These are phyloP conservation scores for Phytophthora megakarya DNA, from an alignment of 352 stramenopile genomes.

Conservation along the genomic window DNA sequence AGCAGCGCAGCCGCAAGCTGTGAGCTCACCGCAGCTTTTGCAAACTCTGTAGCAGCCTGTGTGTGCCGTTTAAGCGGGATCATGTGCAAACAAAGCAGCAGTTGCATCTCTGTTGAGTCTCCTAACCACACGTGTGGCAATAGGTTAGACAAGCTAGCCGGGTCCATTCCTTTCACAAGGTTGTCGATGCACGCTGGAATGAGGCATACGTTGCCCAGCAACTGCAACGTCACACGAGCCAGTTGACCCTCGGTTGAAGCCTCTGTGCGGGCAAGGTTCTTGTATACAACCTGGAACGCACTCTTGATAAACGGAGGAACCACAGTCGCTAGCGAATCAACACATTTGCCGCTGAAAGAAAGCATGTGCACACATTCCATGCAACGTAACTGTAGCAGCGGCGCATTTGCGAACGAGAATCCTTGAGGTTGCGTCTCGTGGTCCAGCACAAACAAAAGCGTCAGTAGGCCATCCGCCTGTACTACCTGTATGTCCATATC, in stretches of 20 bases:
- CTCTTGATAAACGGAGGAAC: conserved; percentile 88
- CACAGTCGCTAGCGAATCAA: conserved; percentile 74
- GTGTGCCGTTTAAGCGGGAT: conserved; percentile 89
- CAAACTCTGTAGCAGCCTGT: conserved; percentile 83
- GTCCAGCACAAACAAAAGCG: conserved; percentile 77
- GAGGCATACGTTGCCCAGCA: conserved; percentile 85
- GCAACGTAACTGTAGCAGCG: conserved; percentile 80
- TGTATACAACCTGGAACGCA: conserved; percentile 85
- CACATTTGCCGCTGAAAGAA: conserved; percentile 85
- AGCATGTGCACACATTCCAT: conserved; percentile 88
- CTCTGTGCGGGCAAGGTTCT: conserved; percentile 75
- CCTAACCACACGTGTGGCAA: conserved; percentile 80
- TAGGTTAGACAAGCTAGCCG: conserved; percentile 66
- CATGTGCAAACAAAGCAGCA: conserved; percentile 87
- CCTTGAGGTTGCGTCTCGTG: conserved; percentile 80
- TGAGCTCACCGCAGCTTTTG: conserved; percentile 78
- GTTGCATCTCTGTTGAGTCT: conserved; percentile 81
- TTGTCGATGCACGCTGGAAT: conserved; percentile 88
- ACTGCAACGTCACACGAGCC: conserved; percentile 76
- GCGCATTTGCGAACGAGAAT: conserved; percentile 78
- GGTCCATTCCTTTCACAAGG: conserved; percentile 88
- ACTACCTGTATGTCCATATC: conserved; percentile 88
- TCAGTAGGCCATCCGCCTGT: conserved; percentile 73
- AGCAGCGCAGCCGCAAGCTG: conserved; percentile 81
- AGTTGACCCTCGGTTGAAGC: conserved; percentile 84